Evolutionary conservation across 805 yeast genomes (phyloP).

Genomic region (Suhomyces sp.): DNA sequence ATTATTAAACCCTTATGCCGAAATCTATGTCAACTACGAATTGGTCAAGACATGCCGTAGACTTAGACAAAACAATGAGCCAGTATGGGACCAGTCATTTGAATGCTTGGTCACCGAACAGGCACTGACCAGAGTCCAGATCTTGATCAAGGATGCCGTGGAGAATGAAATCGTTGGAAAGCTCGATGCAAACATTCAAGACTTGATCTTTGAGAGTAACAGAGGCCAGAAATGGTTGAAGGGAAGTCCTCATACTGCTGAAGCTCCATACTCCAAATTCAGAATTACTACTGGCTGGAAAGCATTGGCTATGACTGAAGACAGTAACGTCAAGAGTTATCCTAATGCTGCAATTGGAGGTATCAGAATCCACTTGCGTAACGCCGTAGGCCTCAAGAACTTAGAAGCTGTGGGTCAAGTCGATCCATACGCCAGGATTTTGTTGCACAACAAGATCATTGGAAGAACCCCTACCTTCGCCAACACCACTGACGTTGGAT

Average conservation of each 20-base stretch:
- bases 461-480: constrained; percentile 56
- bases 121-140: constrained; percentile 49
- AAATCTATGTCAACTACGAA: constrained; percentile 56
- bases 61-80: constrained; percentile 66
- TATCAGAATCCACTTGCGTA: constrained; percentile 55
- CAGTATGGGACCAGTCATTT: constrained; percentile 62
- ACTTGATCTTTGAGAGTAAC: constrained; percentile 47
- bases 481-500: constrained; percentile 55
- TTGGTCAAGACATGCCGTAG: constrained; percentile 57
- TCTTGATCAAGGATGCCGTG: constrained; percentile 61
- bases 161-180: constrained; percentile 54
- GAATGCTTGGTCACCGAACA: constrained; percentile 65
- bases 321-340: constrained; percentile 43
- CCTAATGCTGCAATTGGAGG: constrained; percentile 66
- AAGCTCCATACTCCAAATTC: constrained; percentile 31
- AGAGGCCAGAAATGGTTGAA: constrained; percentile 51
- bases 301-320: constrained; percentile 54
- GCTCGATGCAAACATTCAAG: constrained; percentile 51
- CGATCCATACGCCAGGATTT: constrained; percentile 68
- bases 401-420: constrained; percentile 68
- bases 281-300: constrained; percentile 65
- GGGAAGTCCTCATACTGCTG: constrained; percentile 41
- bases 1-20: constrained; percentile 64
- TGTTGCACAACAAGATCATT: constrained; percentile 55
- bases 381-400: constrained; percentile 50